Base-by-base conservation (phyloP, 192 early-diverging fungal genomes). In the Coemansia sp. region DNA sequence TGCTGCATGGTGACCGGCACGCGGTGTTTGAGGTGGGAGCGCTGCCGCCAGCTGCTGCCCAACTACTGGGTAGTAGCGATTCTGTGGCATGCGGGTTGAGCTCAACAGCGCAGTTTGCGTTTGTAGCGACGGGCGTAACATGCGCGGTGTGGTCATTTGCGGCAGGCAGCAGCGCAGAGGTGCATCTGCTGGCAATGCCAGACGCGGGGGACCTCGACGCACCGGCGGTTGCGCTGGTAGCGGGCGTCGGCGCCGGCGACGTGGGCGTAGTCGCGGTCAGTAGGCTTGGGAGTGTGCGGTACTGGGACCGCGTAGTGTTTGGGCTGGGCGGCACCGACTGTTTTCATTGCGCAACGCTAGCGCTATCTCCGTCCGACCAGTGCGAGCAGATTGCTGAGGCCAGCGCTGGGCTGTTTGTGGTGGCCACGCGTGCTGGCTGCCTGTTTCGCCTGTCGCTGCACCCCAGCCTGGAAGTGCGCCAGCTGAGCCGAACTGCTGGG, bases 301-400 rank as follows among this genome's bases (percentile, higher is more conserved):
- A 70, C 62, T 82, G 80, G 80, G 68, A 65, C 7, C 62, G 65
- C 44, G 71, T 82, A 15, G 80, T 68, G 18, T 77, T 73, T 65
- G 79, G 73, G 1, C 67, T 82, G 38, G 70, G 70, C 35, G 74
- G 80, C 11, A 36, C 74, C 12, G 64, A 62, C 17, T 60, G 57
- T 5, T 76, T 70, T 33, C 50, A 61, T 27, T 52, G 24, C 38
- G 35, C 11, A 4, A 26, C 18, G 1, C 32, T 69, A 22, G 40
- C 35, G 34, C 53, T 72, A 18, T 65, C 60, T 9, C n/a, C 41
- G 8, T 14, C 42, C 6, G 74, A 77, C 33, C 62, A 61, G 3
- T 68, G 64, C 34, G 41, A 26, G 12, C 65, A 53, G 18, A 62
- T 73, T 8, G 38, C 21, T n/a, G 63, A 68, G 24, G 60, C 62